A percentile compares a stretch with the other conserved stretches of the same genome.
These are phyloP conservation scores for Eucalyptus leucophloia DNA, from an alignment of 345 rosid genomes.

Conservation along the genomic window DNA sequence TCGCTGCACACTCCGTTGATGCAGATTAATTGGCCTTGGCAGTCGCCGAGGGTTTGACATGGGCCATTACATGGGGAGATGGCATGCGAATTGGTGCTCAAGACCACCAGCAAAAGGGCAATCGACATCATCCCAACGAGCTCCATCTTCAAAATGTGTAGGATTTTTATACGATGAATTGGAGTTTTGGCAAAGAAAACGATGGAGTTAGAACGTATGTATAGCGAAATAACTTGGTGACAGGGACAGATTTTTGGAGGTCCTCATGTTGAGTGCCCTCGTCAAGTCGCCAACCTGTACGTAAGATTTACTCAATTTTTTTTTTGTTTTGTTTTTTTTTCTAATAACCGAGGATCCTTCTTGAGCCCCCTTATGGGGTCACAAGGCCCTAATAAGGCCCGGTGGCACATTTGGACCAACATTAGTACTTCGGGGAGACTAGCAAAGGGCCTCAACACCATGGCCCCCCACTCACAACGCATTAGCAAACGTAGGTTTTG, in stretches of 20 bases:
- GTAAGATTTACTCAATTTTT: not conserved
- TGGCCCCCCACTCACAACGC: no score
- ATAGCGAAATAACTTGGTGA: not conserved
- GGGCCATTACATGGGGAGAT: constrained; percentile 21
- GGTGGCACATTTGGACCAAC: no score
- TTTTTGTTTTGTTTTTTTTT: no score
- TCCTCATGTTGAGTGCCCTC: not conserved
- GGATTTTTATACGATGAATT: not conserved
- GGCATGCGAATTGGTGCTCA: not conserved
- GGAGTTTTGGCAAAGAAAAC: not conserved
- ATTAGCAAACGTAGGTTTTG: no score
- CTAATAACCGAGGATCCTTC: no score
- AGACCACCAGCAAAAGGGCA: not conserved
- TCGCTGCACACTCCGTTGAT: constrained; percentile 13
- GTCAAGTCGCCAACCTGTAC: not conserved
- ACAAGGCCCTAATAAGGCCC: no score
- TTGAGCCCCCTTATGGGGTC: no score
- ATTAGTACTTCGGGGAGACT: no score
- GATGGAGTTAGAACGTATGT: not conserved
- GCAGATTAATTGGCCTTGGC: constrained; percentile 25
- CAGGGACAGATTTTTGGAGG: not conserved
- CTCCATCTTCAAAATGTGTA: not conserved
- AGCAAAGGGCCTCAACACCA: no score
- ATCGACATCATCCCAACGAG: not conserved
- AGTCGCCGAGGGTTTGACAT: constrained; percentile 13